Conservation (phyloP, 1,284 basidiomycete species). For the Papiliotrema nemorosa region DNA sequence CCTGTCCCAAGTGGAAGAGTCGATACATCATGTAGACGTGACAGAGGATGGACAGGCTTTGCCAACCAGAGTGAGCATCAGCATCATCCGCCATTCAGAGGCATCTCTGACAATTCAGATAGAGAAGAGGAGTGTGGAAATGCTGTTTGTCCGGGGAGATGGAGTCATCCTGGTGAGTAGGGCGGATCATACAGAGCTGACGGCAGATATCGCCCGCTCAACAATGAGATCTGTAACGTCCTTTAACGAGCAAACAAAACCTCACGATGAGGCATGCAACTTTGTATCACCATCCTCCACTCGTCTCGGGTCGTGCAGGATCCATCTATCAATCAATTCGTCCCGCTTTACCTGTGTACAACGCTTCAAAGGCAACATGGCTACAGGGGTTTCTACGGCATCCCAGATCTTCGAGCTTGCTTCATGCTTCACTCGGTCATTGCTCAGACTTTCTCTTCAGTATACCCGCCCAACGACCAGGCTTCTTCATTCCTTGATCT, state of each 20-base stretch:
- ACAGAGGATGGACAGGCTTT: constrained; percentile 50
- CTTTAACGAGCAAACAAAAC: no score
- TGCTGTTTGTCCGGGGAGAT: constrained; percentile 97
- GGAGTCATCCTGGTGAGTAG: constrained; percentile 86
- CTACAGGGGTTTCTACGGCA: no score
- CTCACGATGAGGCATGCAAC: neutral
- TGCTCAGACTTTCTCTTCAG: no score
- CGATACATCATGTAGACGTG: constrained; percentile 83
- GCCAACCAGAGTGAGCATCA: constrained; percentile 50
- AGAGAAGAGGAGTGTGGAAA: constrained; percentile 90
- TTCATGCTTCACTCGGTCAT: no score
- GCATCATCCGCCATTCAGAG: constrained; percentile 14
- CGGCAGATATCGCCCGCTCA: neutral
- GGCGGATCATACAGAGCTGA: neutral
- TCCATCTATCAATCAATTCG: no score
- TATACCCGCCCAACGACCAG: no score
- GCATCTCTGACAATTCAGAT: constrained; percentile 55
- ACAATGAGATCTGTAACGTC: neutral
- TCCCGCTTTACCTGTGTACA: no score
- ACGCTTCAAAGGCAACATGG: no score
- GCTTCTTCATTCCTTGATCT: no score
- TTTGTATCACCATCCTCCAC: neutral
- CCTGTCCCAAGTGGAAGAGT: constrained; percentile 94
- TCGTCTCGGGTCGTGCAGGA: no score
- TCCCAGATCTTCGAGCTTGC: no score